Percentiles rank a stretch among this genome's conserved stretches.
Evolutionary conservation across 805 yeast species (phyloP).

Genomic region (Metschnikowia cubensis): DNA sequence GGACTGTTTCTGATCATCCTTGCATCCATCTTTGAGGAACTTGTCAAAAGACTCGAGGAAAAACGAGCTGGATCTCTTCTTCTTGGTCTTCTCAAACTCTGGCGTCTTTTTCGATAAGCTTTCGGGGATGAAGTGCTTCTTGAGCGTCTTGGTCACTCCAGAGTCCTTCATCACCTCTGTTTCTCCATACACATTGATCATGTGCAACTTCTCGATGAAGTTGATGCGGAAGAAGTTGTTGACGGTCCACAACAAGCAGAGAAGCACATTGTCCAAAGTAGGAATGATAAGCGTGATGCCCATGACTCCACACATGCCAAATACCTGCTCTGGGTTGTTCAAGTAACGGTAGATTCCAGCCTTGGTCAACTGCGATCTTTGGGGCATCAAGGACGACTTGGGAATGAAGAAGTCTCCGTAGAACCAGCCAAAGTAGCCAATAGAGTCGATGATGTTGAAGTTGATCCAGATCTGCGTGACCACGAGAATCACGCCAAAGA

Average conservation of each 20-base stretch:
- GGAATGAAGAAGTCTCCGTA: conserved; percentile 81
- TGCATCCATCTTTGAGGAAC: conserved; percentile 33
- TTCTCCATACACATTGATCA: conserved; percentile 72
- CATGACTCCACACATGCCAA: conserved; percentile 79
- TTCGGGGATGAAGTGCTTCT: conserved; percentile 40
- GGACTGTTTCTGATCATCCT: conserved; percentile 27
- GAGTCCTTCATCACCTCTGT: conserved; percentile 52
- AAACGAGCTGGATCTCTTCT: conserved; percentile 27
- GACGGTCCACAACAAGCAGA: conserved; percentile 54
- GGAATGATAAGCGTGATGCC: conserved; percentile 63
- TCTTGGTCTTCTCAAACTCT: not conserved
- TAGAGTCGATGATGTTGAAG: conserved; percentile 59
- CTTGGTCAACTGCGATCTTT: conserved; percentile 53
- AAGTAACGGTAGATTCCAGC: conserved; percentile 80
- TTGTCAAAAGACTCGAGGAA: conserved; percentile 45
- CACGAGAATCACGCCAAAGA: conserved; percentile 54
- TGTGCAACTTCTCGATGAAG: conserved; percentile 73
- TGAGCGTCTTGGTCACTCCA: conserved; percentile 43
- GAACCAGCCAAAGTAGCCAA: conserved; percentile 87
- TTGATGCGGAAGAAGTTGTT: conserved; percentile 65
- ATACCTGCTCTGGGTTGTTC: conserved; percentile 76
- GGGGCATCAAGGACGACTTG: conserved; percentile 32
- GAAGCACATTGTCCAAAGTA: conserved; percentile 48
- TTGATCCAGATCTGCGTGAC: conserved; percentile 67
- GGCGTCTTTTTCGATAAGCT: conserved; percentile 27